phyloP scores from a whole-genome alignment of 2,329 filamentous ascomycete genomes.

The Alternaria angustiovoidea region DNA sequence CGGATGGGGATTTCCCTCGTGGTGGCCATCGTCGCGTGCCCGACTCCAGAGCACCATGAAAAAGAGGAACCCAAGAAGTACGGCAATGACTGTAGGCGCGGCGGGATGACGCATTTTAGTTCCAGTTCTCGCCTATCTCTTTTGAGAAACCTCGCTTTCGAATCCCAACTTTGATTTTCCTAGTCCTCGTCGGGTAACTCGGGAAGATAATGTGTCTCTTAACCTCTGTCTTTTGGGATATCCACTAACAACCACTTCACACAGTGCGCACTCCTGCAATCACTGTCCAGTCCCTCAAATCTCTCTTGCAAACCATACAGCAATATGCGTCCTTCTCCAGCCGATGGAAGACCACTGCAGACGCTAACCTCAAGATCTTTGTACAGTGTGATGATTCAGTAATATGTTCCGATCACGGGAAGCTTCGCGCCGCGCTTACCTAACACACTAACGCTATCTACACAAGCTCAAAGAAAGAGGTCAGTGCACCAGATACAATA shows the following conservation, averaged over 20 bases:
- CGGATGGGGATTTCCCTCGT: constrained; percentile 50
- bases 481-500: background rate
- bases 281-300: background rate
- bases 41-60: constrained; percentile 39
- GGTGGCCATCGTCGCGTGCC: constrained; percentile 37
- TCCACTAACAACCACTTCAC: background rate
- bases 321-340: background rate
- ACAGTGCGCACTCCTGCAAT: background rate
- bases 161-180: background rate
- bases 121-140: background rate
- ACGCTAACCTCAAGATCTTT: background rate
- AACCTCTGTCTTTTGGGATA: background rate
- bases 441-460: background rate
- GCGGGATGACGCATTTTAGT: constrained; percentile 46
- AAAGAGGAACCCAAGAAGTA: constrained; percentile 41
- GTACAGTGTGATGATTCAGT: background rate
- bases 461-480: background rate
- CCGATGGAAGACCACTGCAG: background rate
- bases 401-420: background rate
- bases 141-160: background rate
- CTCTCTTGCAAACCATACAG: background rate
- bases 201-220: background rate
- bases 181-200: background rate
- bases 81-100: constrained; percentile 43
- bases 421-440: background rate